phyloP scores from a whole-genome alignment of 1,284 basidiomycete genomes.

The Takashimella koratensis region DNA sequence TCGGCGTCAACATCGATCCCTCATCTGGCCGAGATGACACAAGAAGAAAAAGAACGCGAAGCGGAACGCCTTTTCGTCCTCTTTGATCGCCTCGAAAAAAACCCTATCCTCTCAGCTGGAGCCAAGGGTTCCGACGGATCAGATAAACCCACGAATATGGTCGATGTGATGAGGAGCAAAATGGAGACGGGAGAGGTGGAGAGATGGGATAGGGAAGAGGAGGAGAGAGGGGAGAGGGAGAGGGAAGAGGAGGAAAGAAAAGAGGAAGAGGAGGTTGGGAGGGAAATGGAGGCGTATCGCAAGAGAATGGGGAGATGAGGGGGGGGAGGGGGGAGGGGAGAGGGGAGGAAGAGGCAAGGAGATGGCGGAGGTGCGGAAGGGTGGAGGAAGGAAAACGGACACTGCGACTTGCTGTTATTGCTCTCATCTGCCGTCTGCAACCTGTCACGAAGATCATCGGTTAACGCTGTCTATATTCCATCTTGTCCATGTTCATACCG shows the following conservation, averaged over 20 bases:
- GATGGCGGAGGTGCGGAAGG: not conserved
- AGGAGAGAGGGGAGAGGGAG: conserved; percentile 20
- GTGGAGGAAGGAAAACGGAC: no score
- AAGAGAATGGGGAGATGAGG: conserved; percentile 18
- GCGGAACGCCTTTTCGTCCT: conserved; percentile 83
- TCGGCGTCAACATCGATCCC: not conserved
- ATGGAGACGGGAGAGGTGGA: conserved; percentile 58
- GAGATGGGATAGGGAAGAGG: conserved; percentile 24
- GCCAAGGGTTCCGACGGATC: conserved; percentile 26
- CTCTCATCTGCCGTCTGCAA: no score
- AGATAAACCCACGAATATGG: conserved; percentile 25
- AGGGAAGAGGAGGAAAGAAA: conserved; percentile 28
- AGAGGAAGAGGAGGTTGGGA: conserved; percentile 35
- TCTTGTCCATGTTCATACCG: no score
- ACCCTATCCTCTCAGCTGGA: conserved; percentile 47
- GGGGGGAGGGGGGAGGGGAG: not conserved
- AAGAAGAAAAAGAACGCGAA: conserved; percentile 87
- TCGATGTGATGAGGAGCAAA: conserved; percentile 64
- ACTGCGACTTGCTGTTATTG: no score
- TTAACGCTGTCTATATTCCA: no score
- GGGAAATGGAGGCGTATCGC: conserved; percentile 40
- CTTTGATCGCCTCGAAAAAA: conserved; percentile 79
- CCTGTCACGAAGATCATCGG: no score
- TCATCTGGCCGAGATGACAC: conserved; percentile 62
- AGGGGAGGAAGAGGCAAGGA: not conserved